These are phyloP conservation scores for Thermothelomyces thermophilus DNA, from an alignment of 2,329 filamentous ascomycete genomes.

Conservation along the genomic window DNA sequence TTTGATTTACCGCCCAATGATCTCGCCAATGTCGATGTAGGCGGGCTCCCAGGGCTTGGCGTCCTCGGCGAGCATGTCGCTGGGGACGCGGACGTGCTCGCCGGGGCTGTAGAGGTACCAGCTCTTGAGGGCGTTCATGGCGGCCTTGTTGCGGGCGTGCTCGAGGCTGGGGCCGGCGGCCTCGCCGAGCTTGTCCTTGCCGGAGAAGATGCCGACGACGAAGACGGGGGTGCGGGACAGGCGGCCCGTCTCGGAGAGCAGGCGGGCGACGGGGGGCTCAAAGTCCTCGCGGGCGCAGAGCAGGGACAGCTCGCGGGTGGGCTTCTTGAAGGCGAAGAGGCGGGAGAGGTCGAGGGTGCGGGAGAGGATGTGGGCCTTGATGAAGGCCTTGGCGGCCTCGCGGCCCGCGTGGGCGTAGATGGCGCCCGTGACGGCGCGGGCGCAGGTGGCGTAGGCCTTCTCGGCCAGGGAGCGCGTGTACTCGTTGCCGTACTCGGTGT, in stretches of 20 bases:
- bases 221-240: conserved; percentile 80
- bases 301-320: conserved; percentile 73
- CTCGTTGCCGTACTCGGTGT: conserved; percentile 24
- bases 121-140: conserved; percentile 77
- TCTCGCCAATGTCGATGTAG: conserved; percentile 65
- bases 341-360: conserved; percentile 67
- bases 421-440: conserved; percentile 75
- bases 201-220: conserved; percentile 90
- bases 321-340: conserved; percentile 79
- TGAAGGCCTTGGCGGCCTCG: conserved; percentile 72
- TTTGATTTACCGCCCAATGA: conserved; percentile 43
- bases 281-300: conserved; percentile 88
- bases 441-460: conserved; percentile 56
- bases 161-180: conserved; percentile 73
- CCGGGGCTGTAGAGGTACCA: conserved; percentile 95
- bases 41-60: conserved; percentile 59
- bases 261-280: conserved; percentile 74
- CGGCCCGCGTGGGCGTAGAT: conserved; percentile 81
- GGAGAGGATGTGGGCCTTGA: conserved; percentile 75
- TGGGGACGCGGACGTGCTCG: conserved; percentile 57
- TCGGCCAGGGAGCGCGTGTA: conserved; percentile 25
- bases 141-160: conserved; percentile 70
- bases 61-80: conserved; percentile 58
- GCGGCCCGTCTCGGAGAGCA: conserved; percentile 87
- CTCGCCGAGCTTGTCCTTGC: conserved; percentile 85